Evolutionary conservation across 1,284 basidiomycete species (phyloP), one percentile per base, ranked within the genome.

Genomic region (Moniliophthora roreri): DNA sequence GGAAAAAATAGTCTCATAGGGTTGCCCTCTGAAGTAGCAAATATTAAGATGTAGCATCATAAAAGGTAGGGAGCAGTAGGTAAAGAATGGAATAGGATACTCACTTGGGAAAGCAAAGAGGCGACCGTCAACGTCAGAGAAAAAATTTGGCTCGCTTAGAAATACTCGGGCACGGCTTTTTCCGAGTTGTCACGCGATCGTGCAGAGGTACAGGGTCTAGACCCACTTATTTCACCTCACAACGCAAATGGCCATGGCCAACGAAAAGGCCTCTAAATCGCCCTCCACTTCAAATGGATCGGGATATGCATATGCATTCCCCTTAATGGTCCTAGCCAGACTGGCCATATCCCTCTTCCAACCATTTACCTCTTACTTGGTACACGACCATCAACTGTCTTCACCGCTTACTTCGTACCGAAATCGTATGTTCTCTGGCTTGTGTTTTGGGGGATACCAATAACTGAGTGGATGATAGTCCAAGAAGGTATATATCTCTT

Each of bases 401-500:
- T 92, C 93, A 2, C 91, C 94, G 0, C 64, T 95, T 60, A 95
- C 89, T 6, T 87, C 90, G 15, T 89, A 89, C 68, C 72, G 72
- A 11, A 70, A 75, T 59, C 63, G 72, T 75, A 51, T 52, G 72
- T 65, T 20, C 45, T 26, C 46, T 45, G 23, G 7, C 3, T 26
- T 16, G 20, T 11, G 9, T 11, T 45, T 23, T 4, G 16, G 26
- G 26, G 4, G 4, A 24, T 26, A 45, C 11, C 28, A 28, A 45
- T 5, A 28, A 26, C 15, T 8, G 5, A 56, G 54, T 50, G 42
- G 37, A 24, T 13, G 35, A 40, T 58, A 96, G 94, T 97, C 54
- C 83, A 85, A 63, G 95, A 97, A 69, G 93, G 94, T 1, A 77
- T 94, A 8, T 93, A 87, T 68, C 78, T 96, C 11, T 85, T 85